Evolutionary conservation across 2,329 filamentous ascomycete genomes (phyloP), one percentile per base, ranked within the genome.

Genomic region (Daldinia sp.): DNA sequence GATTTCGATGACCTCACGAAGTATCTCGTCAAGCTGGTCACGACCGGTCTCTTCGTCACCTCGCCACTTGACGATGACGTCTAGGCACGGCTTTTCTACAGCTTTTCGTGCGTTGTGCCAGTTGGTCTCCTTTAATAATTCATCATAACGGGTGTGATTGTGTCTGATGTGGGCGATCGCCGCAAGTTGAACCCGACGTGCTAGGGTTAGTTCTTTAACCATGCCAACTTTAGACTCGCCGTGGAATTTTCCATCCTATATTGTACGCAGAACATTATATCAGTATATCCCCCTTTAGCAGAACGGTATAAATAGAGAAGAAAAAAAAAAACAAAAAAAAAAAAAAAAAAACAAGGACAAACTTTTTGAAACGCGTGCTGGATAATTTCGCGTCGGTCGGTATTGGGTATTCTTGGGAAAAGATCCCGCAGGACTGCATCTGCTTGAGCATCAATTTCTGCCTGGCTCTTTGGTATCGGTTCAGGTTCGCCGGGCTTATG

Each of bases 61-160:
- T 81, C 89, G 88, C 89, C 89, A 91, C 86, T 90, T 90, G 82
- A 90, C 86, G 77, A 91, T 86, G 60, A 88, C 82, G 72, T 90
- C 89, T 51, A 91, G 81, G 70, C 89, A 91, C 13, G 88, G 80
- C 35, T 83, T 79, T 73, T 90, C 87, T 50, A 90, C 88, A 44
- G 84, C 84, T 79, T 86, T 89, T 69, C 89, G 83, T 59, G 89
- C 88, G 74, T 87, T 88, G 57, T 82, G 80, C 82, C 87, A 90
- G 18, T 79, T 82, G 4, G 87, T 87, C 74, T 90, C 86, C 73
- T 78, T 85, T 15, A 90, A 80, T 18, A 91, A 80, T 64, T 85
- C 78, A 74, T 91, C 89, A 79, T 91, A 91, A 73, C 87, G 84
- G 5, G 89, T 91, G 73, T 90, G 88, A n/a, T 79, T 88, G 74